These are phyloP conservation scores for Plasmodium ovale DNA, from an alignment of 169 alveolate genomes.

Conservation along the genomic window DNA sequence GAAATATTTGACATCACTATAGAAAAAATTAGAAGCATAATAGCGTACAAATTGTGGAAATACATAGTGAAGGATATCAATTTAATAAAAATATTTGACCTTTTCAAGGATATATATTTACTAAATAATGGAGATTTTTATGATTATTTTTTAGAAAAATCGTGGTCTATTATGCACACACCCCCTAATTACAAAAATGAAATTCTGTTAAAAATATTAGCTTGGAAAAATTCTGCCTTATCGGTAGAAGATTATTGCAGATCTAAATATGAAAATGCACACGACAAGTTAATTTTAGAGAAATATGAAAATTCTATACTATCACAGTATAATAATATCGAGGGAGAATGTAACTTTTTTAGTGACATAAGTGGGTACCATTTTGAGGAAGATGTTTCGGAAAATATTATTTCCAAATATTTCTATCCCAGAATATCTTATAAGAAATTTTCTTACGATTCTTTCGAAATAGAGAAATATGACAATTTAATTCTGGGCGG, in stretches of 20 bases:
- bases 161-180: constrained; percentile 80
- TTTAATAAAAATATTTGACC: constrained; percentile 63
- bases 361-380: constrained; percentile 6
- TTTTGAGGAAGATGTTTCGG: constrained; percentile 53
- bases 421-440: constrained; percentile 75
- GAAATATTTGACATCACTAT: constrained; percentile 77
- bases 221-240: constrained; percentile 71
- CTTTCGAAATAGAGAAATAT: constrained; percentile 69
- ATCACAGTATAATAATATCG: neutral
- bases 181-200: constrained; percentile 76
- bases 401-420: constrained; percentile 71
- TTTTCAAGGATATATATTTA: constrained; percentile 80
- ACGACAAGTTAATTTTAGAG: constrained; percentile 64
- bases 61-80: constrained; percentile 76
- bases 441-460: constrained; percentile 70
- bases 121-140: constrained; percentile 78
- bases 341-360: constrained; percentile 34
- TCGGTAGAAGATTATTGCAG: constrained; percentile 68
- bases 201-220: constrained; percentile 63
- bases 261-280: constrained; percentile 62
- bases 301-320: constrained; percentile 52
- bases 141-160: constrained; percentile 77
- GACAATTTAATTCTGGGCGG: constrained; percentile 75
- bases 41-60: constrained; percentile 81
- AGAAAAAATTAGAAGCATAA: constrained; percentile 77